Conservation (phyloP, 768 basidiomycete genomes). For the Boletus rubropictus region DNA sequence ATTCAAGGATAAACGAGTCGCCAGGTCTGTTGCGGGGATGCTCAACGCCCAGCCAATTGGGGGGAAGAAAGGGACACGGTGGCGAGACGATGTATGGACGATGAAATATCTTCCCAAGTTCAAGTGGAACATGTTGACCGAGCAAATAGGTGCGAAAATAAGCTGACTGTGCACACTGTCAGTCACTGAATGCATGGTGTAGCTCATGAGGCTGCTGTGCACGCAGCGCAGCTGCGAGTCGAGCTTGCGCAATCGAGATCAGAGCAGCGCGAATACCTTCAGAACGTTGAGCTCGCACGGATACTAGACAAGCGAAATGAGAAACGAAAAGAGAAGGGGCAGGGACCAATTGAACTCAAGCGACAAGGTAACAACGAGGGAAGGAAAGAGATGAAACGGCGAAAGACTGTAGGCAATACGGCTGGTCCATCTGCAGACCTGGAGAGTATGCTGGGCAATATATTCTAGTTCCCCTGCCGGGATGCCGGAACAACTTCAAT, state of each 20-base stretch:
- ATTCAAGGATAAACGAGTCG: constrained; percentile 90
- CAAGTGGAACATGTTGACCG: constrained; percentile 98
- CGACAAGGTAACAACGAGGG: constrained; percentile 11
- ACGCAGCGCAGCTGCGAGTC: constrained; percentile 82
- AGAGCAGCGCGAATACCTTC: constrained; percentile 90
- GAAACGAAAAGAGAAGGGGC: constrained; percentile 54
- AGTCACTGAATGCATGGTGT: constrained; percentile 10
- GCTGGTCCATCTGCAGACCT: constrained; percentile 22
- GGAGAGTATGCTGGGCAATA: constrained; percentile 42
- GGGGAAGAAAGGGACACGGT: constrained; percentile 83
- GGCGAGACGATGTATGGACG: constrained; percentile 98
- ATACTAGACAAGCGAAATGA: constrained; percentile 77
- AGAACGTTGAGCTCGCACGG: constrained; percentile 88
- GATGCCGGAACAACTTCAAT: constrained; percentile 10
- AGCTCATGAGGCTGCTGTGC: constrained; percentile 93
- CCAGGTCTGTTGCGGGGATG: constrained; percentile 87
- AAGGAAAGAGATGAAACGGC: constrained; percentile 13
- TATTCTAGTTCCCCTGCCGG: constrained; percentile 39
- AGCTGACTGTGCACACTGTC: not conserved
- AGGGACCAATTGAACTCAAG: constrained; percentile 36
- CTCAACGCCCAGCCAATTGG: constrained; percentile 94
- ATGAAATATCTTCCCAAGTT: constrained; percentile 98
- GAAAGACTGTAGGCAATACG: constrained; percentile 1
- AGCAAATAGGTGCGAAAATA: constrained; percentile 85
- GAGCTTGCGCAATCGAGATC: constrained; percentile 82